A percentile compares a stretch with the other conserved stretches of the same genome.
Evolutionary conservation across 306 rosid species (phyloP).

Genomic region (Cicer pinnatifidum): DNA sequence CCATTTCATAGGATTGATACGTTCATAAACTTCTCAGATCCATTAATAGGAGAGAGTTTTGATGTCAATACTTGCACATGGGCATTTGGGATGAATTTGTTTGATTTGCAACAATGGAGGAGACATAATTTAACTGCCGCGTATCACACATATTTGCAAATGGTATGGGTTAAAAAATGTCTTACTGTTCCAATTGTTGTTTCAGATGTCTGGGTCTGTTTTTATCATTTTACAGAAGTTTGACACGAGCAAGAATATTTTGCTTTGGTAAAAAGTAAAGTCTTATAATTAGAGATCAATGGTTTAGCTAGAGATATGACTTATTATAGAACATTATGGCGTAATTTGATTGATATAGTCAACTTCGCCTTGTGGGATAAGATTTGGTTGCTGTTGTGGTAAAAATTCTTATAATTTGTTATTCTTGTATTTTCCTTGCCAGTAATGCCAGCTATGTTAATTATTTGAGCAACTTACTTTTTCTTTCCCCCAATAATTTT

Average conservation of each 20-base stretch:
- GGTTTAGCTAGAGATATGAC: too few relatives aligned
- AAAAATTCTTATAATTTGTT: neutral
- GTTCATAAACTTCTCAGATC: constrained; percentile 46
- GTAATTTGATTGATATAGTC: too few relatives aligned
- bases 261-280: neutral
- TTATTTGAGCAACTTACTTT: neutral
- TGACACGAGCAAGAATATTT: neutral
- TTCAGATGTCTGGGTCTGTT: constrained; percentile 6
- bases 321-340: too few relatives aligned
- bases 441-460: neutral
- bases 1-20: constrained; percentile 40
- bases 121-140: constrained; percentile 37
- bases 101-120: constrained; percentile 48
- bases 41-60: constrained; percentile 32
- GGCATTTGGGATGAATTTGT: constrained; percentile 48
- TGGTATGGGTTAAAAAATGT: constrained; percentile 41
- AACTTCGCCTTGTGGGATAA: too few relatives aligned
- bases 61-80: constrained; percentile 44
- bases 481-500: neutral
- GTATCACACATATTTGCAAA: constrained; percentile 39
- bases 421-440: neutral
- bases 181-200: neutral
- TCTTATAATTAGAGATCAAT: too few relatives aligned
- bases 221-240: neutral
- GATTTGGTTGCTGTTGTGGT: neutral